Base-by-base conservation (phyloP, 805 yeast species). In the Pichia exigua region DNA sequence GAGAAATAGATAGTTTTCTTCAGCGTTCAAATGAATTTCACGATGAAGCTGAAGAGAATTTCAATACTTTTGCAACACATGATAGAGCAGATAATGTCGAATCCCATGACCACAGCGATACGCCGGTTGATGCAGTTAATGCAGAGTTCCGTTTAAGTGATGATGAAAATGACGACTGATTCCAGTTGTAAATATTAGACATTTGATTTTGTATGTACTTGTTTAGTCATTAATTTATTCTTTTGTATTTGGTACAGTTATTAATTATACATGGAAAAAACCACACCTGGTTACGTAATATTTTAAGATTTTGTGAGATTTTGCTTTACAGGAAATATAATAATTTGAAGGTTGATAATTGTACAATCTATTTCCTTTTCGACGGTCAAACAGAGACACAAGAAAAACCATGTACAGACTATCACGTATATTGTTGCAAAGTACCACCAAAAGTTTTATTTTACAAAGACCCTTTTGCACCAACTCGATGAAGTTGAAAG, bases 1-100 rank as follows among this genome's bases (percentile, higher is more conserved):
- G 73, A 45, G 78, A 75, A 49, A 65, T 76, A 38, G 72, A 73
- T 45, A 68, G 72, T 42, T 71, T 76, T 48, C 57, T 73, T 17
- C 72, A 70, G 24, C 60, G 59, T 49, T 66, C 63, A 1, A 46
- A 54, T 43, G 64, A 61, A 42, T 60, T 58, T 32, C 65, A 65
- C 38, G 49, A 61, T 5, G 47, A 43, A n/a, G 50, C 48, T 15
- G 45, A 39, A 15, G 49, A 46, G 15, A 42, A 45, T 17, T 46
- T 28, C 4, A 47, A 48, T 38, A 42, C 47, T 28, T 20, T 45
- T 20, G 46, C 30, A n/a, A 47, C 42, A 5, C 50, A 47, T 20
- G 52, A 51, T 41, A 46, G 17, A 4, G 51, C 43, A 18, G 50
- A 55, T 7, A 3, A 9, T n/a, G 50, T 42, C 15, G 52, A 30